Evolutionary conservation across 345 rosid species (phyloP), one percentile per base, ranked within the genome.

Genomic region (Salix koriyanagi): DNA sequence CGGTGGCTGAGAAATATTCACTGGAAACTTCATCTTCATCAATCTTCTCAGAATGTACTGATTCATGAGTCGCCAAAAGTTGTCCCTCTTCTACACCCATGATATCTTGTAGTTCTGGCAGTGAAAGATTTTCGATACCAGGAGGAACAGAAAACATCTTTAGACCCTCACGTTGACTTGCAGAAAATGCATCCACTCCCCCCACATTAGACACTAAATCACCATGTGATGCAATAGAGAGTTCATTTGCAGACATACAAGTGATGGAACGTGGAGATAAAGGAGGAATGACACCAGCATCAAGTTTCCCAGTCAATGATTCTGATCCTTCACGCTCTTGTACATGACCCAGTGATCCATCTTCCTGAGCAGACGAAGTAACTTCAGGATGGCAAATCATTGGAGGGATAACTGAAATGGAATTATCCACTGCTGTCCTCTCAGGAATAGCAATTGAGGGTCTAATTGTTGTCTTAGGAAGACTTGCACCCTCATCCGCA

Each of bases 401-500:
- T 28, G 80, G 83, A 74, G 86, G 73, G 48, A 85, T 37, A 67
- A 73, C 65, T 42, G 90, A 84, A 80, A 82, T 77, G 69, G 82
- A 78, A 76, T 73, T 78, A 68, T 84, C 90, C 65, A 81, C 73
- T 44, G 81, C 75, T 71, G 72, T 77, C 79, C 79, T 83, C 76
- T 91, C 92, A 25, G 90, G 82, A 75, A 81, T 75, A 62, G 84
- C 37, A 72, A 80, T 39, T 18, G 87, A 84, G 74, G 71, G 82
- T 72, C 86, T 89, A 65, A 73, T 80, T 58, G 62, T 77, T 82
- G 86, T 77, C 78, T 78, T 90, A 78, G 99, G 98, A 82, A 96
- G 91, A 69, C 90, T 89, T 83, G 99, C 99, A 75, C 98, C 98
- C 89, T 96, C 99, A 77, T 96, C 99, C 44, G 97, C 98, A 79